Evolutionary conservation across 139 green algal genomes (phyloP).

Genomic region (Closterium sp.): DNA sequence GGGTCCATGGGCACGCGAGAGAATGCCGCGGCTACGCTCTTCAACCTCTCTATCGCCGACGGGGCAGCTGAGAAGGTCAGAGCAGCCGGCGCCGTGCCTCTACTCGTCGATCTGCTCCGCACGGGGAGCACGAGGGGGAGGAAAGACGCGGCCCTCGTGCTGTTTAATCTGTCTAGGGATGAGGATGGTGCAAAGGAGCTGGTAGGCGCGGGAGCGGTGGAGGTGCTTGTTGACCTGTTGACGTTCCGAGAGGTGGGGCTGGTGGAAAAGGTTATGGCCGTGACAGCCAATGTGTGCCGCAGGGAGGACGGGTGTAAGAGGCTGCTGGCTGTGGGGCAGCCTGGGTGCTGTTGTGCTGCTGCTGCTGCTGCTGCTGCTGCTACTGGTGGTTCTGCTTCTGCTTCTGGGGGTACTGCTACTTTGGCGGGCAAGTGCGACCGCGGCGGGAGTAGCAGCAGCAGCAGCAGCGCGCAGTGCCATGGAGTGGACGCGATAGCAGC

Average conservation of each 20-base stretch:
- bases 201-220: background rate
- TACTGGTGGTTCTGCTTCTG: too few relatives aligned
- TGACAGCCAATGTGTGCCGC: background rate
- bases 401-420: too few relatives aligned
- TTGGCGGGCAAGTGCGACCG: background rate
- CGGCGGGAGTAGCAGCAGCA: too few relatives aligned
- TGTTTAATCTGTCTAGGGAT: constrained; percentile 14
- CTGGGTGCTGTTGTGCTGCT: background rate
- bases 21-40: constrained; percentile 10
- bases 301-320: background rate
- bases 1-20: background rate
- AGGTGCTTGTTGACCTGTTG: constrained; percentile 6
- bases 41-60: background rate
- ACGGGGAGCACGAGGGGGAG: background rate
- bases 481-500: background rate
- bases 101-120: background rate
- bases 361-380: too few relatives aligned
- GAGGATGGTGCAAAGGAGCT: background rate
- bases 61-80: background rate
- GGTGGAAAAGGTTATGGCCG: constrained; percentile 19
- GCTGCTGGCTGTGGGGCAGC: background rate
- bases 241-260: background rate
- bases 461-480: background rate
- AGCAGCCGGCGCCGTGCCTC: background rate
- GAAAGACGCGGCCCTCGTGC: constrained; percentile 12